Percentiles rank a stretch among this genome's conserved stretches.
Evolutionary conservation across 495 filamentous ascomycete genomes (phyloP).

Genomic region (Neurospora sp.): DNA sequence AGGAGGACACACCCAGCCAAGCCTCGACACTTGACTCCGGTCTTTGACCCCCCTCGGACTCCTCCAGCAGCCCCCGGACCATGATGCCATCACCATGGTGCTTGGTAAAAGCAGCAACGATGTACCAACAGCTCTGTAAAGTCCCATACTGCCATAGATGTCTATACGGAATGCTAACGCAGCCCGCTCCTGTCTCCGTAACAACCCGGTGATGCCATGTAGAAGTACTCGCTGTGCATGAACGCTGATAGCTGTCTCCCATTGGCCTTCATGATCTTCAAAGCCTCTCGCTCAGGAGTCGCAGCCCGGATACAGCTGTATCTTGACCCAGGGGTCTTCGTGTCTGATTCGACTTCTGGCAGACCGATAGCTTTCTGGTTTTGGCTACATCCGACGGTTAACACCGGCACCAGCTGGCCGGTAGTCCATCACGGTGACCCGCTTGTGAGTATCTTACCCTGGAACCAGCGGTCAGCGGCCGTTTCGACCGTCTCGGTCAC

Average conservation of each 20-base stretch:
- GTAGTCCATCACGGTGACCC: not conserved
- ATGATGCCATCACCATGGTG: not conserved
- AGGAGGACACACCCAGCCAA: not conserved
- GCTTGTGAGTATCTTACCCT: not conserved
- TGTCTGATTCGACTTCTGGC: not conserved
- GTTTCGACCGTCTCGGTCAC: too few species aligned
- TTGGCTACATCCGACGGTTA: not conserved
- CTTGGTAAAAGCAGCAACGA: not conserved
- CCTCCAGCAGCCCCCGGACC: not conserved
- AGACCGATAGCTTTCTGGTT: not conserved
- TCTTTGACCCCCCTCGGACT: not conserved
- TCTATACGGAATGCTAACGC: not conserved
- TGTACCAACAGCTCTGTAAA: not conserved
- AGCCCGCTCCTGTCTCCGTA: too few species aligned
- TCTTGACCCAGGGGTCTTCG: not conserved
- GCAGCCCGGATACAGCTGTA: not conserved
- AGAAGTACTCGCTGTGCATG: too few species aligned
- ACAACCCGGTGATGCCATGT: too few species aligned
- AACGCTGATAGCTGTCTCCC: too few species aligned
- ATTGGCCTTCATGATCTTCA: too few species aligned
- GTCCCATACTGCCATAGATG: not conserved
- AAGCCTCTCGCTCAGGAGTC: rapidly evolving
- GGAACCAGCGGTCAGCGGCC: too few species aligned
- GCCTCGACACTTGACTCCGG: rapidly evolving
- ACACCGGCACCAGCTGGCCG: not conserved